These are phyloP conservation scores for Thelonectria blattea DNA, from an alignment of 2,329 filamentous ascomycete genomes.

Conservation along the genomic window DNA sequence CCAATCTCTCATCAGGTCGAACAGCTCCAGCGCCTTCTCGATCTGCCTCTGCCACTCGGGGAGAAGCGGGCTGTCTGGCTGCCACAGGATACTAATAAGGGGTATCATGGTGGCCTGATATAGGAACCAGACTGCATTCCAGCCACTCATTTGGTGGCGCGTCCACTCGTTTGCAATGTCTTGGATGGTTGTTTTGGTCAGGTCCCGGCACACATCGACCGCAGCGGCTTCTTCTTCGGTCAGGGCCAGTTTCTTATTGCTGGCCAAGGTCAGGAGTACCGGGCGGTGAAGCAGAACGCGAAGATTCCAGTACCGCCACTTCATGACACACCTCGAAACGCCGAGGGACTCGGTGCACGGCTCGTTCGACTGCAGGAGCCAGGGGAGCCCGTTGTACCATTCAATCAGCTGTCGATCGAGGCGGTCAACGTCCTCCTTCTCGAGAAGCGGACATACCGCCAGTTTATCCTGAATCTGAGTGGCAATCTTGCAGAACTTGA, in stretches of 20 bases:
- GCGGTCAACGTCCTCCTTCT: constrained; percentile 66
- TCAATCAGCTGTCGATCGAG: constrained; percentile 72
- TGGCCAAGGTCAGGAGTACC: constrained; percentile 69
- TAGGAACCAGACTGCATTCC: constrained; percentile 83
- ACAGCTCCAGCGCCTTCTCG: constrained; percentile 63
- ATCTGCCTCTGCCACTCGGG: constrained; percentile 62
- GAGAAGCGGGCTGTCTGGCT: constrained; percentile 58
- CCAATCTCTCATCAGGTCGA: constrained; percentile 69
- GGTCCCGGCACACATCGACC: constrained; percentile 70
- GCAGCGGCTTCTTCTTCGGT: constrained; percentile 69
- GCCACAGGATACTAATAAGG: constrained; percentile 75
- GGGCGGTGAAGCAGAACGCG: constrained; percentile 78
- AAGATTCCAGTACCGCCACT: constrained; percentile 81
- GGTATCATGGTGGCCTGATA: constrained; percentile 83
- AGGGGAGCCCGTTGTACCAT: constrained; percentile 75
- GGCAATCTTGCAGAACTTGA: constrained; percentile 79
- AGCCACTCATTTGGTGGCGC: constrained; percentile 76
- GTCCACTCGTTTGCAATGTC: constrained; percentile 74
- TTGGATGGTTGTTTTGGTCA: constrained; percentile 73
- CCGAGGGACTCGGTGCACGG: constrained; percentile 73
- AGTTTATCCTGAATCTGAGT: constrained; percentile 79
- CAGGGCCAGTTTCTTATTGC: constrained; percentile 52
- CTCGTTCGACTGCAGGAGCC: constrained; percentile 66
- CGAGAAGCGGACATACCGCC: constrained; percentile 72
- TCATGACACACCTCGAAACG: constrained; percentile 75